These are phyloP conservation scores for Rhizophora apiculata DNA, from an alignment of 345 rosid genomes.

Conservation along the genomic window DNA sequence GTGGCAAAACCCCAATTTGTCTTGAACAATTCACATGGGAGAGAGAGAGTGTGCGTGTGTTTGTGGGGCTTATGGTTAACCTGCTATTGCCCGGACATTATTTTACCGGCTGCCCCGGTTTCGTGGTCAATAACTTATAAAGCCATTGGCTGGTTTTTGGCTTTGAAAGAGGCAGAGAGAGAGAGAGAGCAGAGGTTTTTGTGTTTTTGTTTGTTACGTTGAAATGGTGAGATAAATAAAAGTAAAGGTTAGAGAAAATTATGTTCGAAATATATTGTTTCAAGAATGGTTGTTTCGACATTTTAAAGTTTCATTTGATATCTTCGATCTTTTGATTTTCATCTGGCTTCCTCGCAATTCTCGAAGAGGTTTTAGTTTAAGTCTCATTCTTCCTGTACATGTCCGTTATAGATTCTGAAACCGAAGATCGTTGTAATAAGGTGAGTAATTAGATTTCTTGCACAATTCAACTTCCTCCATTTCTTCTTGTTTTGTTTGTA, in stretches of 20 bases:
- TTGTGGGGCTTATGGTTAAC: constrained; percentile 14
- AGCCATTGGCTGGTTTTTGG: constrained; percentile 21
- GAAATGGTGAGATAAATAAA: not conserved
- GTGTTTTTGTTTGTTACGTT: constrained; percentile 10
- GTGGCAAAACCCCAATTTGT: constrained; percentile 36
- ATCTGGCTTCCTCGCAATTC: too few relatives aligned
- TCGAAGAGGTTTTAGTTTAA: not conserved
- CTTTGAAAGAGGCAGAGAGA: not conserved
- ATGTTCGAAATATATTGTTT: too few relatives aligned
- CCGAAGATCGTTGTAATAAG: constrained; percentile 6
- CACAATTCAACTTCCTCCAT: not conserved
- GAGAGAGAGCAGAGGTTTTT: constrained; percentile 31
- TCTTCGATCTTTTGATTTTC: too few relatives aligned
- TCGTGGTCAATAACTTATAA: constrained; percentile 30
- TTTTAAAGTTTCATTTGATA: too few relatives aligned
- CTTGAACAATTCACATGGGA: constrained; percentile 16
- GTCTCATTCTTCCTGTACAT: not conserved
- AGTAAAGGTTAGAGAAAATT: not conserved
- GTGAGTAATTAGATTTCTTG: constrained; percentile 8
- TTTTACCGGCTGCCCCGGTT: constrained; percentile 37
- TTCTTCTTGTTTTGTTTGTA: not conserved
- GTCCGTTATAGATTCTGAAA: not conserved
- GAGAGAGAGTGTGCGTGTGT: constrained; percentile 15
- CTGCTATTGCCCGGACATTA: constrained; percentile 37
- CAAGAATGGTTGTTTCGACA: too few relatives aligned